Base-by-base conservation (phyloP, 495 filamentous ascomycete genomes). In the Talaromyces proteolyticus region DNA sequence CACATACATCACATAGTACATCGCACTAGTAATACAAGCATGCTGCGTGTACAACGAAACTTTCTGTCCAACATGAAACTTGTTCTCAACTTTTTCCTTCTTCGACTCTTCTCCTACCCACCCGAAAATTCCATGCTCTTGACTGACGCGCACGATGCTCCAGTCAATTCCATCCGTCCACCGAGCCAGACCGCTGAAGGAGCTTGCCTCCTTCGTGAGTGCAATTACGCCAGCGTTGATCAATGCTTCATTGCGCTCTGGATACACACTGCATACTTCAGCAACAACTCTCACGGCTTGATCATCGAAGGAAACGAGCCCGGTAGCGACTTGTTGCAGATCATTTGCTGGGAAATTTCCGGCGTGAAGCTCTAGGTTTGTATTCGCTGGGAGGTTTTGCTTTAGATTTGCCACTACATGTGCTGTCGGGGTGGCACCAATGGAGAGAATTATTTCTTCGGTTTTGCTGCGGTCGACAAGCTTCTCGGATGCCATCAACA, bases 81-180 rank as follows among this genome's bases (percentile, higher is more conserved):
- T 41, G 38, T 52, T 46, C 21, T 52, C 59, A 1, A 52, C 52
- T 41, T 24, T 40, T 34, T 44, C 29, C 16, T 52, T 57, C 16
- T 44, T 47, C 7, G 47, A 26, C 8, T 23, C 22, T 14, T 44
- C 52, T 10, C 49, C 51, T 11, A 49, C 49, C 49, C 52, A 57
- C 3, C 57, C 46, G 51, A 88, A 53, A 45, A 86, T 76, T 0
- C 82, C 84, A 64, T 87, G 84, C 59, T 87, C 84, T 62, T 88
- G 84, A 45, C 77, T 78, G 47, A 86, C 74, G 16, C 73, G 69
- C 18, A 76, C 78, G 7, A 87, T 81, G 56, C 77, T 58, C 84
- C 83, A 87, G 1, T 81, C 78, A 0, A 61, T 54, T 10, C 49
- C 42, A 41, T 57, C 54, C 6, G 41, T 37, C 11, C 52, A 53